These are phyloP conservation scores for Naumovozyma dairenensis DNA, from an alignment of 805 yeast species.

Conservation along the genomic window DNA sequence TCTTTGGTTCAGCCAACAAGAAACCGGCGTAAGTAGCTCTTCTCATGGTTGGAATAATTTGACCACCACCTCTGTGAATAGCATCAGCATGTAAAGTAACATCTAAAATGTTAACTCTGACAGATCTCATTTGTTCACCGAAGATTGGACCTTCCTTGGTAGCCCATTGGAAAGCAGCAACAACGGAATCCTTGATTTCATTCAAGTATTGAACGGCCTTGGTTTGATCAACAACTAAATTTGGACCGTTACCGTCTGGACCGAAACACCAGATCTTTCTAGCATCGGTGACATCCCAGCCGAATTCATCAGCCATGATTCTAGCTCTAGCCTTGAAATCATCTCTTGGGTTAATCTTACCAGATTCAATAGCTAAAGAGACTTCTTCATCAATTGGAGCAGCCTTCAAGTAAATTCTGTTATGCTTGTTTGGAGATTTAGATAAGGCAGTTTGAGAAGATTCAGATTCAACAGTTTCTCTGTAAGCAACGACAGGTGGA, in stretches of 20 bases:
- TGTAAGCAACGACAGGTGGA: conserved; percentile 96
- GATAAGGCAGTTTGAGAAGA: conserved; percentile 94
- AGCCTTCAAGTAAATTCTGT: conserved; percentile 98
- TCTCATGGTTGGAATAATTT: conserved; percentile 99
- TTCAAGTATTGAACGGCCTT: conserved; percentile 98
- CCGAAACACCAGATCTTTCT: conserved; percentile 99
- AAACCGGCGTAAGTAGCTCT: conserved; percentile 98
- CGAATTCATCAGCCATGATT: conserved; percentile 96
- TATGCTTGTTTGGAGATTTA: conserved; percentile 99
- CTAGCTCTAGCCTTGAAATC: conserved; percentile 99
- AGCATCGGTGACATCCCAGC: conserved; percentile 99
- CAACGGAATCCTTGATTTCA: conserved; percentile 99
- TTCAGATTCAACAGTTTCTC: conserved; percentile 93
- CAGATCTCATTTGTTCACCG: conserved; percentile 93
- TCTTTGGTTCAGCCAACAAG: conserved; percentile 96
- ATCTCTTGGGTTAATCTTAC: conserved; percentile 88
- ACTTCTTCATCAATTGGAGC: conserved; percentile 93
- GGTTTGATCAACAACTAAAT: conserved; percentile 97
- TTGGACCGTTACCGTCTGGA: conserved; percentile 99
- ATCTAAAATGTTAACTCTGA: conserved; percentile 96
- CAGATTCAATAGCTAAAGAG: conserved; percentile 82
- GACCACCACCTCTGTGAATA: conserved; percentile 99
- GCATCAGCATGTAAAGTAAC: conserved; percentile 99
- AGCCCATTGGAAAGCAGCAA: conserved; percentile 99
- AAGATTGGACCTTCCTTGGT: conserved; percentile 98